Percentiles rank a stretch among this genome's conserved stretches.
These are phyloP conservation scores for Exophiala oligosperma DNA, from an alignment of 2,329 filamentous ascomycete genomes.

Conservation along the genomic window DNA sequence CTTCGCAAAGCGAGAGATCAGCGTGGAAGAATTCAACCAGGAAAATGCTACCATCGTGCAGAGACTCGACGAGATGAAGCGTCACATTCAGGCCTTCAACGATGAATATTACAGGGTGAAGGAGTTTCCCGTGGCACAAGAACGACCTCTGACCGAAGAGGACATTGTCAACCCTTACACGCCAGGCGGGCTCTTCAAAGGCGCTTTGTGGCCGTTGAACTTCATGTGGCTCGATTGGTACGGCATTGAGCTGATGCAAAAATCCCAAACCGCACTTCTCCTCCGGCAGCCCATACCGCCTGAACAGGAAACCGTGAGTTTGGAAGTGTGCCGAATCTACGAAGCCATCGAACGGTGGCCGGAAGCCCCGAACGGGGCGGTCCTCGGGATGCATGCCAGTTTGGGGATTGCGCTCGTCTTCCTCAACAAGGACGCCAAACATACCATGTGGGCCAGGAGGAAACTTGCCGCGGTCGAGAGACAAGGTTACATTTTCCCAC, in stretches of 20 bases:
- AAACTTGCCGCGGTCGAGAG: slow-evolving; percentile 78
- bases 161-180: slow-evolving; percentile 75
- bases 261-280: slow-evolving; percentile 66
- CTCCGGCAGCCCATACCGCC: slow-evolving; percentile 51
- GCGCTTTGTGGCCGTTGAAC: slow-evolving; percentile 72
- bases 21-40: slow-evolving; percentile 61
- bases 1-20: slow-evolving; percentile 59
- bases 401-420: slow-evolving; percentile 77
- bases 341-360: slow-evolving; percentile 76
- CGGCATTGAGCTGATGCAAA: slow-evolving; percentile 77
- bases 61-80: slow-evolving; percentile 41
- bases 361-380: slow-evolving; percentile 65
- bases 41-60: slow-evolving; percentile 60
- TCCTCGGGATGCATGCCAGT: slow-evolving; percentile 72
- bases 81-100: slow-evolving; percentile 62
- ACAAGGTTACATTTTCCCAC: slow-evolving; percentile 77
- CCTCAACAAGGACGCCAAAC: slow-evolving; percentile 70
- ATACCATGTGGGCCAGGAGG: slow-evolving; percentile 75
- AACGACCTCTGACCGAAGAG: slow-evolving; percentile 53
- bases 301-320: slow-evolving; percentile 63
- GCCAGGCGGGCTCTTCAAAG: slow-evolving; percentile 68
- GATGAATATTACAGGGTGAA: slow-evolving; percentile 64
- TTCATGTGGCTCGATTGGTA: slow-evolving; percentile 74
- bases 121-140: slow-evolving; percentile 56
- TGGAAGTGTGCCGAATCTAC: slow-evolving; percentile 73